phyloP scores from a whole-genome alignment of 2,329 filamentous ascomycete species.

The Hypoxylon sp. region DNA sequence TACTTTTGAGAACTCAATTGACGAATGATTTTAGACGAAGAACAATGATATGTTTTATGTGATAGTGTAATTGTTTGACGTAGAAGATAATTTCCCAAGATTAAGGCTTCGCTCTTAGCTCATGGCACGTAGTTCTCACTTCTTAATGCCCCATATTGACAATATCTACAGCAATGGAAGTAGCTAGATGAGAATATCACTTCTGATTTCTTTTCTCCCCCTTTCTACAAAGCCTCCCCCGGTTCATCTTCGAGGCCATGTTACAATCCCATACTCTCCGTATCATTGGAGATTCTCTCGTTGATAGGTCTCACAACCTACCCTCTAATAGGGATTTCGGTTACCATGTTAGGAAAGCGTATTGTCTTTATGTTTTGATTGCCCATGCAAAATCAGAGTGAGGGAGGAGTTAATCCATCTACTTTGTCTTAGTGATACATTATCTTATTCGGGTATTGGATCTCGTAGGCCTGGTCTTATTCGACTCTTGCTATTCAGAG shows the following conservation, averaged over 20 bases:
- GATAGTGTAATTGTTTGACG: not conserved
- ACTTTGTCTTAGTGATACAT: not conserved
- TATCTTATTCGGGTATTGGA: not conserved
- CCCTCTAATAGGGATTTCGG: not conserved
- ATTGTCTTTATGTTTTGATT: not conserved
- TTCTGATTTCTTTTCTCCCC: too few species aligned
- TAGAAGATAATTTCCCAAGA: not conserved
- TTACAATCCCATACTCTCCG: not conserved
- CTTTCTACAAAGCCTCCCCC: too few species aligned
- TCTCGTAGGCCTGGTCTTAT: not conserved
- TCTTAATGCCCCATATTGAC: too few species aligned
- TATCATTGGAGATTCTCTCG: not conserved
- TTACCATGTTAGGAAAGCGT: not conserved
- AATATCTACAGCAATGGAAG: too few species aligned
- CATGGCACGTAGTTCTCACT: not conserved
- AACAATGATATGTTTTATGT: conserved; percentile 33
- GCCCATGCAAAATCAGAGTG: not conserved
- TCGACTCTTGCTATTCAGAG: not conserved
- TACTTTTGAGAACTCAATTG: conserved; percentile 50
- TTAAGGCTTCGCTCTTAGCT: not conserved
- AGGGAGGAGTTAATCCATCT: not conserved
- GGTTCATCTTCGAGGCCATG: not conserved
- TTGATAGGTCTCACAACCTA: not conserved
- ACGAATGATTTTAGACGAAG: conserved; percentile 44
- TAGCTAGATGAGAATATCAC: not conserved